Percentiles rank a stretch among this genome's conserved stretches.
These are phyloP conservation scores for Hordeum pubiflorum DNA, from an alignment of 202 grass and related monocot species.

Conservation along the genomic window DNA sequence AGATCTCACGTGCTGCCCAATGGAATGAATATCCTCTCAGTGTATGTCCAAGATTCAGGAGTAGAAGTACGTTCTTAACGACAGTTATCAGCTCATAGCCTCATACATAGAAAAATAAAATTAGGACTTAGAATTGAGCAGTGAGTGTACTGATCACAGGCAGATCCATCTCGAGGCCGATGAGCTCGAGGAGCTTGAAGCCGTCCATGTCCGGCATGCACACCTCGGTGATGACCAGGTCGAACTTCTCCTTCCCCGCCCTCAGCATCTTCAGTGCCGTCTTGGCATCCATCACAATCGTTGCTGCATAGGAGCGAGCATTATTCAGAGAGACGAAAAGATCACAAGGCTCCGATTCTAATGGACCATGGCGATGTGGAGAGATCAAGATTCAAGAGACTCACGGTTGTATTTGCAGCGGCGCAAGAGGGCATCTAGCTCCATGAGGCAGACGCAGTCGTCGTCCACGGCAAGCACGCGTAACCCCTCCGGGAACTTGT, in stretches of 20 bases:
- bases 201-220: conserved; percentile 56
- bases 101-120: not conserved
- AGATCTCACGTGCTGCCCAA: not conserved
- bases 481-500: conserved; percentile 44
- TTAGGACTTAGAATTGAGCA: not conserved
- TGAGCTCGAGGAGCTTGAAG: conserved; percentile 59
- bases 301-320: conserved; percentile 26
- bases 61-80: not conserved
- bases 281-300: conserved; percentile 3
- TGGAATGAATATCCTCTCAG: not conserved
- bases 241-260: conserved; percentile 45
- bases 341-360: not conserved
- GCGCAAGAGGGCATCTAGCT: conserved; percentile 28
- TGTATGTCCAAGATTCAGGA: not conserved
- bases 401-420: conserved; percentile 53
- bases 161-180: conserved; percentile 71
- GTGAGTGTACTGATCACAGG: conserved; percentile 62
- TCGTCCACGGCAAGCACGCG: conserved; percentile 66
- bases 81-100: not conserved
- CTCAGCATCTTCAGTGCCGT: conserved; percentile 46
- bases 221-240: conserved; percentile 66
- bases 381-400: not conserved
- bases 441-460: conserved; percentile 25
- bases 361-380: not conserved
- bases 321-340: not conserved